These are phyloP conservation scores for Komagataella pseudopastoris DNA, from an alignment of 805 yeast genomes.

Conservation along the genomic window DNA sequence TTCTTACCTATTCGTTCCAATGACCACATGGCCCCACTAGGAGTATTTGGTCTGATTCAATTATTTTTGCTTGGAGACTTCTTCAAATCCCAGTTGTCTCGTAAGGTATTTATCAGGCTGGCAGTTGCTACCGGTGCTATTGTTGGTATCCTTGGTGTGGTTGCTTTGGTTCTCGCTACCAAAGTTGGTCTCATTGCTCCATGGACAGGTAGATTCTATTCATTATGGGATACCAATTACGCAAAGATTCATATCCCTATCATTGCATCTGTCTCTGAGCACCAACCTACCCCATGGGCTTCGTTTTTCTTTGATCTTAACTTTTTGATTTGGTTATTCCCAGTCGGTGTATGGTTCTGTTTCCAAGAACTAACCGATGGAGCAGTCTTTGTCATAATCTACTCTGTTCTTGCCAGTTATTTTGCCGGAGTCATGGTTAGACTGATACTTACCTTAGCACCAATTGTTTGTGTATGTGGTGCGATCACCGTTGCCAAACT, in stretches of 20 bases:
- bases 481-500: slow-evolving; percentile 81
- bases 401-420: slow-evolving; percentile 87
- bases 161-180: slow-evolving; percentile 68
- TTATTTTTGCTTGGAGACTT: slow-evolving; percentile 78
- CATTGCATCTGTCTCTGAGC: slow-evolving; percentile 97
- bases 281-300: slow-evolving; percentile 99
- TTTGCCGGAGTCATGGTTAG: slow-evolving; percentile 99
- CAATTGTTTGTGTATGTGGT: slow-evolving; percentile 86
- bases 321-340: slow-evolving; percentile 94
- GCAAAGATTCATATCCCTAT: slow-evolving; percentile 98
- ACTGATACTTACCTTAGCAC: slow-evolving; percentile 92
- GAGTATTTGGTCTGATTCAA: slow-evolving; percentile 92
- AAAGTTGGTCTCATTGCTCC: slow-evolving; percentile 93
- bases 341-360: slow-evolving; percentile 87
- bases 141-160: slow-evolving; percentile 49
- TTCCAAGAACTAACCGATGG: slow-evolving; percentile 86
- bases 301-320: slow-evolving; percentile 91
- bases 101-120: slow-evolving; percentile 59
- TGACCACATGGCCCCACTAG: slow-evolving; percentile 97
- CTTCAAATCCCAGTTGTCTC: slow-evolving; percentile 58
- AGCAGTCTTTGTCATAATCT: slow-evolving; percentile 85
- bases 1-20: slow-evolving; percentile 93
- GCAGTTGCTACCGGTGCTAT: slow-evolving; percentile 44
- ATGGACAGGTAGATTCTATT: slow-evolving; percentile 98
- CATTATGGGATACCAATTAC: slow-evolving; percentile 94